Base-by-base conservation (phyloP, 768 basidiomycete species). In the Phylloporus sp. region DNA sequence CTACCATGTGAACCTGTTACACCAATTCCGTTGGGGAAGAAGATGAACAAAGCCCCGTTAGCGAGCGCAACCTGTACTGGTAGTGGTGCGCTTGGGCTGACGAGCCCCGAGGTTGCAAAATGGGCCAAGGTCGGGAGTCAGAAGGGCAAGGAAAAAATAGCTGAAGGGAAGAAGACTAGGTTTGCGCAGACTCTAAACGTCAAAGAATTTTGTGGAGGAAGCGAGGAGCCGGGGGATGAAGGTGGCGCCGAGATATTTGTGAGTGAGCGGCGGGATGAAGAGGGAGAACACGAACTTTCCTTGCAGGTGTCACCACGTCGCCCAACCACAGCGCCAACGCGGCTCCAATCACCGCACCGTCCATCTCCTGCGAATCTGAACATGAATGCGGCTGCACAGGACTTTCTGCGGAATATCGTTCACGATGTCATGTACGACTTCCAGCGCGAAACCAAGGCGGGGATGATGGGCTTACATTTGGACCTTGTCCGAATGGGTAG, bases 341-440 rank as follows among this genome's bases (percentile, higher is more conserved):
- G 70, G 73, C 57, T 62, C 26, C 64, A 50, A 47, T 74, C 72
- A 23, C 75, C 74, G 27, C 67, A 59, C 44, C 71, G 61, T 42
- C 70, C 61, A 21, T 47, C 55, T 4, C 6, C 48, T 11, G 41
- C 52, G 9, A 54, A 51, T 39, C 49, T 61, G 34, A 64, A 58
- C 47, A 69, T 56, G 53, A 62, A 60, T 29, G 63, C 58, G 2
- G 59, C 65, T 10, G 65, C 59, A 56, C 80, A 85, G 39, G 81
- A 83, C 32, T 70, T 87, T 22, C 62, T 89, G 49, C 77, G 79
- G 44, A 72, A 72, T 20, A 78, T 86, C 44, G 76, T 89, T 42
- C 74, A 76, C 36, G 86, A 88, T 44, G 82, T 80, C 48, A 79
- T 89, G 79, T 78, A 74, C 52, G 86, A 89, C 52, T 84, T 79